A percentile compares a stretch with the other conserved stretches of the same genome.
Evolutionary conservation across 108 stramenopile species (phyloP).

Genomic region (Cyclostephanos tholiformis): DNA sequence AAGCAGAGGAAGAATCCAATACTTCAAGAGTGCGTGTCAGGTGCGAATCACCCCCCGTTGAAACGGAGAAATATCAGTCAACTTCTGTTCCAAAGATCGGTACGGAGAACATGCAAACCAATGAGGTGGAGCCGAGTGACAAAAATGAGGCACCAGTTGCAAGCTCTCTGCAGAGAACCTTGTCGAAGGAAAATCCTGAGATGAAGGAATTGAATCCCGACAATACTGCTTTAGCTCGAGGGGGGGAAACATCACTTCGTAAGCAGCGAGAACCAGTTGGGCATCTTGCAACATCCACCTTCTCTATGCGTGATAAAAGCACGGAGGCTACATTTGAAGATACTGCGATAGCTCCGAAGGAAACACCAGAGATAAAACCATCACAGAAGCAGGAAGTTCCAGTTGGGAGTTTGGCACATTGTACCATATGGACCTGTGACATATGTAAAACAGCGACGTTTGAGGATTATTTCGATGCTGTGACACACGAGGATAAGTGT

Average conservation of each 20-base stretch:
- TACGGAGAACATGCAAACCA: neutral
- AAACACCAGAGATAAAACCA: neutral
- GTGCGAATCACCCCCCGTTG: no score
- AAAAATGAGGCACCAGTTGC: neutral
- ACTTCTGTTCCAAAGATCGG: neutral
- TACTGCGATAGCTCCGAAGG: neutral
- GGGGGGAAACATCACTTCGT: neutral
- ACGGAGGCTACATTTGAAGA: neutral
- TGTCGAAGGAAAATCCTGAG: neutral
- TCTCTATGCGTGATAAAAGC: neutral
- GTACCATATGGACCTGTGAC: constrained; percentile 9
- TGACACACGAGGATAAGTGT: constrained; percentile 1
- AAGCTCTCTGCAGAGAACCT: neutral
- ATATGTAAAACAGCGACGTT: constrained; percentile 2
- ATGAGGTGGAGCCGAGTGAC: neutral
- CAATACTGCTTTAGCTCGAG: neutral
- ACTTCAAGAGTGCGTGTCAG: no score
- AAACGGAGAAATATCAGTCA: neutral
- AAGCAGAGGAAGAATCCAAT: neutral
- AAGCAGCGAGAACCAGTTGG: neutral
- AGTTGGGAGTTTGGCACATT: neutral
- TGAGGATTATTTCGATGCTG: constrained; percentile 7
- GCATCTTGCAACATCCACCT: no score
- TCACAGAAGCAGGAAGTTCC: neutral
- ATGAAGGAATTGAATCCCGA: neutral